Evolutionary conservation across 306 rosid species (phyloP).

Genomic region (Rubus idaeus): DNA sequence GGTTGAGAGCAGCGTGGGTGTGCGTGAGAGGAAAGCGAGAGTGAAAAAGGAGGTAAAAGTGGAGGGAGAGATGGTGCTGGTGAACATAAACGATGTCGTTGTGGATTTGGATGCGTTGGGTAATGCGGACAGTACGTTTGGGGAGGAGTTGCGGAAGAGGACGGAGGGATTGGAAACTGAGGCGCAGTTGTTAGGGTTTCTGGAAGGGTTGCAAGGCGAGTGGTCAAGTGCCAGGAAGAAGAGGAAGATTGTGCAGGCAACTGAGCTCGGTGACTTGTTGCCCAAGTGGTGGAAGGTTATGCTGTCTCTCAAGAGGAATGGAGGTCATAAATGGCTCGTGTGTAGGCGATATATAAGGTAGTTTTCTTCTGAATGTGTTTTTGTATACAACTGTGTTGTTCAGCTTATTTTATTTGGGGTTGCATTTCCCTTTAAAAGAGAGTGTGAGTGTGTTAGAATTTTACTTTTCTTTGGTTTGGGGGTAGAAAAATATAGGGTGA

Average conservation of each 20-base stretch:
- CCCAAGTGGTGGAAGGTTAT: conserved; percentile 69
- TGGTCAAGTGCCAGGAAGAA: conserved; percentile 68
- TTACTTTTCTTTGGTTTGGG: neutral
- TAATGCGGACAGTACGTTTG: conserved; percentile 46
- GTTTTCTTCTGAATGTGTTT: conserved; percentile 11
- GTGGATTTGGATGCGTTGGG: conserved; percentile 40
- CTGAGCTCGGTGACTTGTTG: conserved; percentile 37
- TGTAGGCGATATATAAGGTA: conserved; percentile 78
- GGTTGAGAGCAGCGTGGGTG: neutral
- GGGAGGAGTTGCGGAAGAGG: conserved; percentile 57
- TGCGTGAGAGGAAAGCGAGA: neutral
- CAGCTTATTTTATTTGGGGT: no score
- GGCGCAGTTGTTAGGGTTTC: conserved; percentile 47
- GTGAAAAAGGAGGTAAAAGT: conserved; percentile 22
- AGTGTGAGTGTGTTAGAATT: neutral
- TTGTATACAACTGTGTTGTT: neutral
- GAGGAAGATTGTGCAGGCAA: conserved; percentile 63
- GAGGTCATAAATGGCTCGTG: conserved; percentile 35
- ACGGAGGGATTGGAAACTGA: conserved; percentile 56
- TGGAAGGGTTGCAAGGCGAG: conserved; percentile 58
- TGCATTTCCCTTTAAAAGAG: neutral
- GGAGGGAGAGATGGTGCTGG: conserved; percentile 25
- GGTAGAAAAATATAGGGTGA: neutral
- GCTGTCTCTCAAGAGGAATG: conserved; percentile 50
- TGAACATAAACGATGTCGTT: conserved; percentile 27